Conservation (phyloP, 148 eudicot species). For the Camellia lanceoleosa region DNA sequence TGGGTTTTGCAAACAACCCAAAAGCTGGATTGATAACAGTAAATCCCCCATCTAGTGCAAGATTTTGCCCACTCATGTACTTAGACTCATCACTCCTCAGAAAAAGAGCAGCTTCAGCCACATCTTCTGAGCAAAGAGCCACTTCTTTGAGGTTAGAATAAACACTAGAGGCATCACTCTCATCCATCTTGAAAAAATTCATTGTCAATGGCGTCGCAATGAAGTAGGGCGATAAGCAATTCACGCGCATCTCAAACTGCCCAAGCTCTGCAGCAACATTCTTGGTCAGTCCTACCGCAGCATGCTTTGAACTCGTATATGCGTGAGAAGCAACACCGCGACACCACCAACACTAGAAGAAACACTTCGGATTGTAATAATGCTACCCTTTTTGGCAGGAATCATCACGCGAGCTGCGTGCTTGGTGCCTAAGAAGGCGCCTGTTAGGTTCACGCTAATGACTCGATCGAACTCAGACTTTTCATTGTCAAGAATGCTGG, state of each 20-base stretch:
- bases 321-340: slow-evolving; percentile 24
- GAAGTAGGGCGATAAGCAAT: slow-evolving; percentile 32
- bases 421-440: slow-evolving; percentile 35
- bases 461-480: slow-evolving; percentile 23
- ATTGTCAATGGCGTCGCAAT: slow-evolving; percentile 20
- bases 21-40: slow-evolving; percentile 19
- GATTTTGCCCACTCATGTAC: slow-evolving; percentile 32
- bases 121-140: slow-evolving; percentile 21
- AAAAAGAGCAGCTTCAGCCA: slow-evolving; percentile 26
- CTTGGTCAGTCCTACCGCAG: slow-evolving; percentile 29
- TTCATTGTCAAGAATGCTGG: slow-evolving; percentile 18
- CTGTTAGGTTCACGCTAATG: slow-evolving; percentile 26
- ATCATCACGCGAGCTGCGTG: slow-evolving; percentile 44
- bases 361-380: slow-evolving; percentile 27
- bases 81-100: slow-evolving; percentile 31
- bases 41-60: slow-evolving; percentile 31
- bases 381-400: slow-evolving; percentile 27
- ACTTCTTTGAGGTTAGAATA: slow-evolving; percentile 27
- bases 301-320: slow-evolving; percentile 33
- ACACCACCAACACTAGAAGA: slow-evolving; percentile 20
- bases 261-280: slow-evolving; percentile 38
- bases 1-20: slow-evolving; percentile 20
- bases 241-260: slow-evolving; percentile 32
- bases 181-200: slow-evolving; percentile 11
- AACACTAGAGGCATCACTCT: slow-evolving; percentile 4